Percentiles rank a stretch among this genome's conserved stretches.
Evolutionary conservation across 768 basidiomycete species (phyloP).

Genomic region (Amanita thiersii): DNA sequence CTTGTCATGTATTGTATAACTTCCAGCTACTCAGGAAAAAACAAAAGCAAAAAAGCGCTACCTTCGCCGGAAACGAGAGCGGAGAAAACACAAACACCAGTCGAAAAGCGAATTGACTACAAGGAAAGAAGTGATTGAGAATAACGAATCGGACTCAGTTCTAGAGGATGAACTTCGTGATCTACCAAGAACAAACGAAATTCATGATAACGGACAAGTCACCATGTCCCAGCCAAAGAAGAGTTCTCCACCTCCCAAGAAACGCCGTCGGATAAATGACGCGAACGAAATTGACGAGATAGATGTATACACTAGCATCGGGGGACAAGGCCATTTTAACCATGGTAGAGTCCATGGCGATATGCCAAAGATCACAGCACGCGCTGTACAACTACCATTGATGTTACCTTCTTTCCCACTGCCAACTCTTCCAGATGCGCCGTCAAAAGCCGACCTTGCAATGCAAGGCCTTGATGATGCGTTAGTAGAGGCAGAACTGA

Average conservation of each 20-base stretch:
- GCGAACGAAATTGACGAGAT: background rate
- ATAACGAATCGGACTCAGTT: background rate
- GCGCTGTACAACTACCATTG: slow-evolving; percentile 20
- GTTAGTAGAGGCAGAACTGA: slow-evolving; percentile 58
- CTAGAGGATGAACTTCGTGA: slow-evolving; percentile 11
- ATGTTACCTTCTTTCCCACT: slow-evolving; percentile 63
- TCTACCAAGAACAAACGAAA: slow-evolving; percentile 9
- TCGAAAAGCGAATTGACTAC: no score
- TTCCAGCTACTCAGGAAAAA: slow-evolving; percentile 31
- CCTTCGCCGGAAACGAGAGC: slow-evolving; percentile 61
- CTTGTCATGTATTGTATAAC: slow-evolving; percentile 3
- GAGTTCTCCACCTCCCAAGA: background rate
- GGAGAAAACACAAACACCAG: slow-evolving; percentile 48
- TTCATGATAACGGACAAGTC: background rate
- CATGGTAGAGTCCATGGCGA: background rate
- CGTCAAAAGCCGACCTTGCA: slow-evolving; percentile 62
- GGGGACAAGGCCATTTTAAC: background rate
- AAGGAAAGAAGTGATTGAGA: no score
- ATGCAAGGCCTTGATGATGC: slow-evolving; percentile 75
- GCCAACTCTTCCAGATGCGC: slow-evolving; percentile 57
- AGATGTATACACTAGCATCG: background rate
- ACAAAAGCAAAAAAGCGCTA: slow-evolving; percentile 71
- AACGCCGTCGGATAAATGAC: background rate
- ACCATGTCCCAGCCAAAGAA: background rate
- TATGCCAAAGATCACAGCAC: slow-evolving; percentile 10